Evolutionary conservation across 179 eudicot species (phyloP).

Genomic region (Pouteria campechiana): DNA sequence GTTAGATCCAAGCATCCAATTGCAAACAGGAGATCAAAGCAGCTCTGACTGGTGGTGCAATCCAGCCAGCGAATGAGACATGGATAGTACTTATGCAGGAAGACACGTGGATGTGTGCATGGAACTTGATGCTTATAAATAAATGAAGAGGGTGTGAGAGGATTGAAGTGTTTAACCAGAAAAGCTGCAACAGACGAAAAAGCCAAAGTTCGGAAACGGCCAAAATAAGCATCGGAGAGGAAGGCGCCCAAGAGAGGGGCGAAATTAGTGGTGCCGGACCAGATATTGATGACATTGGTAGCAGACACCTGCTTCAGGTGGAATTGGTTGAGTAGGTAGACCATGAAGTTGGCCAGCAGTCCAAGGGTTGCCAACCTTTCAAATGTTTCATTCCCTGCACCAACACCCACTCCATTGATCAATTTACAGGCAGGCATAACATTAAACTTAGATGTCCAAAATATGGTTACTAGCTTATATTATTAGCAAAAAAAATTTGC

Average conservation of each 20-base stretch:
- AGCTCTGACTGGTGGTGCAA: no score
- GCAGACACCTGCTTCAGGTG: conserved; percentile 58
- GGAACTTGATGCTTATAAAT: neutral
- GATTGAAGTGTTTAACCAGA: conserved; percentile 29
- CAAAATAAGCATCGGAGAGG: conserved; percentile 45
- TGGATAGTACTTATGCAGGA: neutral
- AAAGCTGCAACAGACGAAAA: conserved; percentile 33
- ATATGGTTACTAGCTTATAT: no score
- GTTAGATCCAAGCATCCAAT: no score
- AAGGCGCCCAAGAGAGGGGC: conserved; percentile 58
- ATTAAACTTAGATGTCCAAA: neutral
- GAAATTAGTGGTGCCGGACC: conserved; percentile 35
- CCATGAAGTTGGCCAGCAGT: conserved; percentile 42
- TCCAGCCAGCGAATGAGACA: neutral
- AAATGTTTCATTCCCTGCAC: conserved; percentile 57
- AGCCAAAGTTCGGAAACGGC: conserved; percentile 42
- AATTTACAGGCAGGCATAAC: no score
- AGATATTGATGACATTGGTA: conserved; percentile 36
- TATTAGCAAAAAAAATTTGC: no score
- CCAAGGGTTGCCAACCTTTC: conserved; percentile 55
- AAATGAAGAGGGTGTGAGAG: neutral
- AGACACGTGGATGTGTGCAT: no score
- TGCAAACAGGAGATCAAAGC: no score
- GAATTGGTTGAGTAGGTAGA: conserved; percentile 34
- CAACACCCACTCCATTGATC: neutral